A percentile compares a stretch with the other conserved stretches of the same genome.
These are phyloP conservation scores for Eutrema yunnanense DNA, from an alignment of 345 rosid species.

Conservation along the genomic window DNA sequence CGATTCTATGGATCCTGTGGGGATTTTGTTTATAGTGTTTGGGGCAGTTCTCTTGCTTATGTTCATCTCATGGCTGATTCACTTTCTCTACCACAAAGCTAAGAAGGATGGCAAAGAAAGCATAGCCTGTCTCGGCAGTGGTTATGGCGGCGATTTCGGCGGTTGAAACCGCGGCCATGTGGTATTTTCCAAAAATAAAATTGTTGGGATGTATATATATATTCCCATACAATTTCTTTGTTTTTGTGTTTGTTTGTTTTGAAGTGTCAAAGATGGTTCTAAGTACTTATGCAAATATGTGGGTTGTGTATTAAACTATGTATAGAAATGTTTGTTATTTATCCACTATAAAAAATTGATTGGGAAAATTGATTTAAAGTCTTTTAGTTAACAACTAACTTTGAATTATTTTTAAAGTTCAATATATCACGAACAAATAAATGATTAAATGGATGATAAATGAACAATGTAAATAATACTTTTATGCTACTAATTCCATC, in stretches of 20 bases:
- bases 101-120: conserved; percentile 33
- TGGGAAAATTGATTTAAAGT: too few species aligned
- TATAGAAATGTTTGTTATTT: background rate
- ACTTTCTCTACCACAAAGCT: conserved; percentile 28
- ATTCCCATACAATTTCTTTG: background rate
- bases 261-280: background rate
- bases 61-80: conserved; percentile 21
- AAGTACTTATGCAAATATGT: background rate
- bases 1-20: conserved; percentile 3
- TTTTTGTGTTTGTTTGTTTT: background rate
- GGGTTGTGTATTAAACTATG: background rate
- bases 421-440: too few species aligned
- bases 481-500: background rate
- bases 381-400: too few species aligned
- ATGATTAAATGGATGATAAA: too few species aligned
- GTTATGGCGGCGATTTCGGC: conserved; percentile 28
- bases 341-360: background rate
- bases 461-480: background rate
- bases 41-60: conserved; percentile 14
- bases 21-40: conserved; percentile 12
- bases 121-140: conserved; percentile 21
- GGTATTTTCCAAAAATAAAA: background rate
- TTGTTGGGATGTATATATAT: background rate
- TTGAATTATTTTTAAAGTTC: too few species aligned
- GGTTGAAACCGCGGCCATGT: background rate